These are phyloP conservation scores for Globisporangium acanthophoron DNA, from an alignment of 352 stramenopile genomes.

Conservation along the genomic window DNA sequence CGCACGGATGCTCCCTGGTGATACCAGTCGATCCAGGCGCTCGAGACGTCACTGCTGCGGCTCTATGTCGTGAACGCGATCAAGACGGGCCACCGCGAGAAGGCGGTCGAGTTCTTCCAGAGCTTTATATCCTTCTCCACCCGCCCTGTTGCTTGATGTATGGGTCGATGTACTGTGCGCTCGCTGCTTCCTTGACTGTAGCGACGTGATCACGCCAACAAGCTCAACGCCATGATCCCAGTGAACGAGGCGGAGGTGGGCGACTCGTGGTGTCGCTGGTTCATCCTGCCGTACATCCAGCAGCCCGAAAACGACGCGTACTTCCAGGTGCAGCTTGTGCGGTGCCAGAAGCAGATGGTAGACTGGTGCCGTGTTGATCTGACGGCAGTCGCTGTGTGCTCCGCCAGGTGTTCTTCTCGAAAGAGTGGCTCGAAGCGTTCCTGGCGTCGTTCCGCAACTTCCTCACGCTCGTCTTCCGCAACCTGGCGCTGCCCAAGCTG, in stretches of 20 bases:
- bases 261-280: conserved; percentile 76
- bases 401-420: conserved; percentile 56
- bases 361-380: background rate
- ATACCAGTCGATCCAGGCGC: conserved; percentile 50
- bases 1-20: background rate
- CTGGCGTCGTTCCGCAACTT: conserved; percentile 79
- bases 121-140: conserved; percentile 35
- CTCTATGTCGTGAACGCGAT: conserved; percentile 76
- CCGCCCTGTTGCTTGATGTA: background rate
- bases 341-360: background rate
- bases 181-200: conserved; percentile 15
- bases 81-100: conserved; percentile 62
- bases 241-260: conserved; percentile 10
- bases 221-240: conserved; percentile 43
- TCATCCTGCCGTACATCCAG: conserved; percentile 76
- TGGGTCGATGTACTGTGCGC: background rate
- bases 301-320: conserved; percentile 66
- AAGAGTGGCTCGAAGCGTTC: conserved; percentile 67
- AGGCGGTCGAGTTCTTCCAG: conserved; percentile 73
- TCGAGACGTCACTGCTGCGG: conserved; percentile 62
- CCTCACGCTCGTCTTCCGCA: conserved; percentile 68
- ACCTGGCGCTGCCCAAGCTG: conserved; percentile 67
- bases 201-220: conserved; percentile 36
- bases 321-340: conserved; percentile 32
- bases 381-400: background rate